Evolutionary conservation across 495 filamentous ascomycete species (phyloP).

Genomic region (Neurospora tetraspora): DNA sequence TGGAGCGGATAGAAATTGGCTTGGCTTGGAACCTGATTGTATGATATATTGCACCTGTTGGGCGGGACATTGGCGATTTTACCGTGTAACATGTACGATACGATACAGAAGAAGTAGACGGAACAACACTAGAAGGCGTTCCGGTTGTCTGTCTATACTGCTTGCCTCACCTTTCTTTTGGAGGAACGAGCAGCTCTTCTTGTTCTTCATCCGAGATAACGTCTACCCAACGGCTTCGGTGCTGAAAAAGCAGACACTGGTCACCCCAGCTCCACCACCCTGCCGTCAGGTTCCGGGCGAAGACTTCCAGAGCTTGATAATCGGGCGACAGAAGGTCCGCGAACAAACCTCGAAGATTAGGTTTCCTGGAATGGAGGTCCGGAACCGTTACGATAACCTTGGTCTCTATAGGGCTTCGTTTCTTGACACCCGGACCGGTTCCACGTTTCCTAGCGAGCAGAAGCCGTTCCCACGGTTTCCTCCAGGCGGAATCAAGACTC

Average conservation of each 20-base stretch:
- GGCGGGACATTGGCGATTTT: not conserved
- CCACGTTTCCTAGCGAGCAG: constrained; percentile 49
- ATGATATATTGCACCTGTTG: not conserved
- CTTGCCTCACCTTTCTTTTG: not conserved
- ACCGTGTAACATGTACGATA: not conserved
- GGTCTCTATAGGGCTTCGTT: not conserved
- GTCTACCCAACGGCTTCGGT: constrained; percentile 53
- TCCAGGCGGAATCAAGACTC: constrained; percentile 57
- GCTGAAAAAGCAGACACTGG: constrained; percentile 75
- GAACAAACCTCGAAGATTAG: constrained; percentile 41
- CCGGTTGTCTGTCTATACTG: not conserved
- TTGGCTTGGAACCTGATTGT: not conserved
- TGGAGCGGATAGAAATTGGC: not conserved
- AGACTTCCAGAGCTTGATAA: constrained; percentile 72
- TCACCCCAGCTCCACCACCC: constrained; percentile 90
- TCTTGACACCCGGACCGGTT: constrained; percentile 16
- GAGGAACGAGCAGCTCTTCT: not conserved
- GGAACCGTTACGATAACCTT: constrained; percentile 68
- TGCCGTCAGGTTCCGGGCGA: constrained; percentile 74
- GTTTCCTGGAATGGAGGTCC: constrained; percentile 88
- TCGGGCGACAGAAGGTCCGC: constrained; percentile 30
- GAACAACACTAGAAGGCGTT: not conserved
- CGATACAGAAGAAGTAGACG: not conserved
- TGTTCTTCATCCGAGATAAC: not conserved
- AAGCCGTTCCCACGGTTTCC: constrained; percentile 80